Evolutionary conservation across 1,284 basidiomycete species (phyloP), one percentile per base, ranked within the genome.

Genomic region (Naganishia sp.): DNA sequence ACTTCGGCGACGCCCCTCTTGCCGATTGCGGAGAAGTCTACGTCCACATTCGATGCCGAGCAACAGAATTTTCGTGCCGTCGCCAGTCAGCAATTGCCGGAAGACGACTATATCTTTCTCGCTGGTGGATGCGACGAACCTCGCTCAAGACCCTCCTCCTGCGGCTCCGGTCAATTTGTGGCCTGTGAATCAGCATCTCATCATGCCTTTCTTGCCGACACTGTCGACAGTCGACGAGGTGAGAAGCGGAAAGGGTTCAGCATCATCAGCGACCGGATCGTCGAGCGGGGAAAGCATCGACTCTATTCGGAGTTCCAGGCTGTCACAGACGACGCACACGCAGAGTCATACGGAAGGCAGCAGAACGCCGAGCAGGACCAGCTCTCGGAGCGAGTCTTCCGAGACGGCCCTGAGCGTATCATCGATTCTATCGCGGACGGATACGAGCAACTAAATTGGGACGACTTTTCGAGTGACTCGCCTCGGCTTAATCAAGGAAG

Each of bases 21-120:
- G 47, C 23, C 57, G 10, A 18, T 28, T 21, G 15, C 23, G 39
- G 57, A n/a, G 13, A 31, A 41, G 9, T 50, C 49, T 6, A 25
- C 49, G 35, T 32, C 57, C 3, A 41, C 45, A 2, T n/a, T 18
- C 23, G 17, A 50, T 3, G 13, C 57, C 15, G 50, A 49, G 11
- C 47, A 60, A 32, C 57, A 61, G 17, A 61, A 61, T 61, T 51
- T 61, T 61, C 57, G 57, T 31, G 57, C 32, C 57, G n/a, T 17
- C 21, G 25, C 18, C 21, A 32, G 28, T 45, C 57, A 61, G 32
- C 57, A 61, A 50, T 35, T 50, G 51, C 39, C 57, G 47, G 57
- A 61, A 61, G 57, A 61, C 57, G 57, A 61, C 57, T 61, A 61
- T 61, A 50, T 61, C 57, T 21, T 61, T 61, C 57, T 61, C 18